Base-by-base conservation (phyloP, 1,284 basidiomycete genomes). In the Trichosporon sp. region DNA sequence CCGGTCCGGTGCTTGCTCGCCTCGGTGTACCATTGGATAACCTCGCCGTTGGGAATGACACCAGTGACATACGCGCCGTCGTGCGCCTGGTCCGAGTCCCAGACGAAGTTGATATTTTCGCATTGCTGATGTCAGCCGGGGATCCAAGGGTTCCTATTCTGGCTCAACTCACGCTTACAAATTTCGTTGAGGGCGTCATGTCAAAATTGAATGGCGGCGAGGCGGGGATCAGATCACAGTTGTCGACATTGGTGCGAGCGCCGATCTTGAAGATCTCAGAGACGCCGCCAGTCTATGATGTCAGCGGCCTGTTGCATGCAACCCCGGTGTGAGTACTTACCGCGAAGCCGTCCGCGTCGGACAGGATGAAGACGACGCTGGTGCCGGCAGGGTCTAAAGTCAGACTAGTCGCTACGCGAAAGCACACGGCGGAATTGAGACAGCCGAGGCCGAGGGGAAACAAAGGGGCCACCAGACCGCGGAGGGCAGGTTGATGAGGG, bases 21-120 rank as follows among this genome's bases (percentile, higher is more conserved):
- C 10, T n/a, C 31, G 5, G 60, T 37, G n/a, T 5, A 23, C 46
- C 73, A 66, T 60, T 74, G 68, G 58, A 77, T 71, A 0, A 71
- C 70, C 64, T 78, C 72, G 11, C 77, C 76, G 27, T 70, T 68
- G 13, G 77, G 77, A 56, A 79, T 78, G 19, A 69, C 75, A 14
- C 75, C 77, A 7, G 74, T 60, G 44, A 79, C 70, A 31, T 65
- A 69, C 8, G 76, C 73, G 5, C 76, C 74, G 13, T 63, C 56
- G 11, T 65, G 59, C 4, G 71, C 72, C 27, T 13, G 9, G 27
- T 34, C 36, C 32, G 19, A 23, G 4, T 60, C 19, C 73, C 73
- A 78, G 49, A 71, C 72, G 9, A 77, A 68, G n/a, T 70, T 37
- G n/a, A 77, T 63, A 1, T 63, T 36, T 10, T 63, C 59, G 61